Evolutionary conservation across 2,329 filamentous ascomycete species (phyloP).

Genomic region (Exophiala sp.): DNA sequence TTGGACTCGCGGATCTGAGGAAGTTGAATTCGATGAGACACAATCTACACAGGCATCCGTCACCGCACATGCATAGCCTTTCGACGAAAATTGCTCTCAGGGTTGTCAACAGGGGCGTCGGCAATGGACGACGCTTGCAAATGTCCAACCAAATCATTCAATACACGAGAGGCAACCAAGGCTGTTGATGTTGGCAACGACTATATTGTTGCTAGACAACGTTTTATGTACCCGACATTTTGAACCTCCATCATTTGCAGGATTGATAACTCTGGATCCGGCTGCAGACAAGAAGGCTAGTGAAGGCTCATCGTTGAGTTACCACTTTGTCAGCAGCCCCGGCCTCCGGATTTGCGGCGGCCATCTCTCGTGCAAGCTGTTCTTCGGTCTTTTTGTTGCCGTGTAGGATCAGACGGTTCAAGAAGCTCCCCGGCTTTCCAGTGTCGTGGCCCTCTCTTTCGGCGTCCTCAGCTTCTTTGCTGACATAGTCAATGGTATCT

Average conservation of each 20-base stretch:
- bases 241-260: background rate
- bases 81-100: background rate
- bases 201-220: conserved; percentile 3
- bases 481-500: conserved; percentile 24
- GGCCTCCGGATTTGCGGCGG: conserved; percentile 14
- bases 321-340: conserved; percentile 11
- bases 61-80: conserved; percentile 6
- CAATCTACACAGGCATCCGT: background rate
- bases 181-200: background rate
- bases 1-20: conserved; percentile 9
- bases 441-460: conserved; percentile 23
- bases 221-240: background rate
- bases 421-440: conserved; percentile 24
- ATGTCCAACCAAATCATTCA: background rate
- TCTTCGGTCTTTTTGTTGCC: conserved; percentile 29
- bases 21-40: conserved; percentile 8
- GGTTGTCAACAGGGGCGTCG: background rate
- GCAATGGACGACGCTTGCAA: background rate
- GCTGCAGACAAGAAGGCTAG: too few species aligned
- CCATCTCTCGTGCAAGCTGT: conserved; percentile 20
- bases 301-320: conserved; percentile 12
- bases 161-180: background rate
- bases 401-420: conserved; percentile 28
- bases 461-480: conserved; percentile 25
- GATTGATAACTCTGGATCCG: background rate